These are phyloP conservation scores for Pholiota molesta DNA, from an alignment of 768 basidiomycete genomes.

Conservation along the genomic window DNA sequence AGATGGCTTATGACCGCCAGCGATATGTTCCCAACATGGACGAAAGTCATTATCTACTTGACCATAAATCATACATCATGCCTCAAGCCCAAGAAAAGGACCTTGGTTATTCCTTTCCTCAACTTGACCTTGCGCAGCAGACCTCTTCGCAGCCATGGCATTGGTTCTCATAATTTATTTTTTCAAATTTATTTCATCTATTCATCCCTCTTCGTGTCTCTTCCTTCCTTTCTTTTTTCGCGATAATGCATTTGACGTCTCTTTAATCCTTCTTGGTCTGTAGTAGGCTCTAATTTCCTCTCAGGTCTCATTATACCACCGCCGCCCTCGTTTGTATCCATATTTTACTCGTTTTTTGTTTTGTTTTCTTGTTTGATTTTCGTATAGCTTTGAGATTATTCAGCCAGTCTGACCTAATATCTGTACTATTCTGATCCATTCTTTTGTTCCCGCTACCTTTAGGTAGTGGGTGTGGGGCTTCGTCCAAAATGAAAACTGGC, in stretches of 20 bases:
- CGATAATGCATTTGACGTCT: not conserved
- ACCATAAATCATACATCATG: not conserved
- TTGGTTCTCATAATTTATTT: not conserved
- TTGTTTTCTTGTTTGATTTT: not conserved
- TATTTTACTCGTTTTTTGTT: not conserved
- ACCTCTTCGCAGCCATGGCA: not conserved
- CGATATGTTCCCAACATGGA: not conserved
- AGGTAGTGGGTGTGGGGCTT: no score
- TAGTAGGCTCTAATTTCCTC: not conserved
- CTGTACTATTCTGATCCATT: not conserved
- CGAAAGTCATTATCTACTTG: not conserved
- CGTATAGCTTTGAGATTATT: not conserved
- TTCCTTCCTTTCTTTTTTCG: not conserved
- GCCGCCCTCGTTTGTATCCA: not conserved
- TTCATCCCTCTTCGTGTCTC: not conserved
- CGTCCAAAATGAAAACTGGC: no score
- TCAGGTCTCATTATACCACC: not conserved
- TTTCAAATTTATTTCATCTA: not conserved
- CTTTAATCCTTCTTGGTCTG: not conserved
- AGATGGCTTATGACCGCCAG: not conserved
- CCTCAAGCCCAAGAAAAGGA: constrained; percentile 1
- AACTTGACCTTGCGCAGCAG: not conserved
- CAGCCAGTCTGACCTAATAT: not conserved
- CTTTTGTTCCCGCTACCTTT: no score
- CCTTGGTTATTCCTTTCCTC: not conserved